Evolutionary conservation across 306 rosid genomes (phyloP).

Genomic region (Inga oerstediana): DNA sequence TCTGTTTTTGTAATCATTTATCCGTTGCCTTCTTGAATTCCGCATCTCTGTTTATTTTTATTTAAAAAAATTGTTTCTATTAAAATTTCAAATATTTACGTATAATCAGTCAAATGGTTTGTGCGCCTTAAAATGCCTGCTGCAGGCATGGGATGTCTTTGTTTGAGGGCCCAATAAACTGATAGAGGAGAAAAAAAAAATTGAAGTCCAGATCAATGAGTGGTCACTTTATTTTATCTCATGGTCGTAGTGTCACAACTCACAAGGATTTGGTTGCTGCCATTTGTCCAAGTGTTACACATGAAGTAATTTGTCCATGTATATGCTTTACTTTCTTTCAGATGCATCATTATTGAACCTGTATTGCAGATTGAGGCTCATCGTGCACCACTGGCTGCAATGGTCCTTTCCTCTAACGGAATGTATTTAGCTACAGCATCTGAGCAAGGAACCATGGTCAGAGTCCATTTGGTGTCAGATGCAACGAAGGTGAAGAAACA

Average conservation of each 20-base stretch:
- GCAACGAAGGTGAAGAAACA: conserved; percentile 77
- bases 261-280: not conserved
- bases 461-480: conserved; percentile 89
- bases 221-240: conserved; percentile 26
- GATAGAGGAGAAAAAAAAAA: too few species aligned
- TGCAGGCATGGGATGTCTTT: too few species aligned
- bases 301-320: conserved; percentile 2
- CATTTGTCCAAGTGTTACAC: not conserved
- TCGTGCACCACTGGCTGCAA: conserved; percentile 76
- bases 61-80: too few species aligned
- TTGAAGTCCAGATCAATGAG: conserved; percentile 9
- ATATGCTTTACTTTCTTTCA: conserved; percentile 17
- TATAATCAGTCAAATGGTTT: too few species aligned
- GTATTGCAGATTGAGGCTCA: conserved; percentile 88
- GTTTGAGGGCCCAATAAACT: too few species aligned
- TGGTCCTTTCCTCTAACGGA: conserved; percentile 86
- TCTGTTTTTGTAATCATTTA: too few species aligned
- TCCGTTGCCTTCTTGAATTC: too few species aligned
- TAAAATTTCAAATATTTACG: too few species aligned
- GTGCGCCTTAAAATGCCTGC: too few species aligned
- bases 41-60: too few species aligned
- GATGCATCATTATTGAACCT: conserved; percentile 24
- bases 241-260: not conserved
- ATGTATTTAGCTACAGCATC: conserved; percentile 95
- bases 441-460: conserved; percentile 91